Evolutionary conservation across 768 basidiomycete genomes (phyloP).

Genomic region (Leccinum truebloodii): DNA sequence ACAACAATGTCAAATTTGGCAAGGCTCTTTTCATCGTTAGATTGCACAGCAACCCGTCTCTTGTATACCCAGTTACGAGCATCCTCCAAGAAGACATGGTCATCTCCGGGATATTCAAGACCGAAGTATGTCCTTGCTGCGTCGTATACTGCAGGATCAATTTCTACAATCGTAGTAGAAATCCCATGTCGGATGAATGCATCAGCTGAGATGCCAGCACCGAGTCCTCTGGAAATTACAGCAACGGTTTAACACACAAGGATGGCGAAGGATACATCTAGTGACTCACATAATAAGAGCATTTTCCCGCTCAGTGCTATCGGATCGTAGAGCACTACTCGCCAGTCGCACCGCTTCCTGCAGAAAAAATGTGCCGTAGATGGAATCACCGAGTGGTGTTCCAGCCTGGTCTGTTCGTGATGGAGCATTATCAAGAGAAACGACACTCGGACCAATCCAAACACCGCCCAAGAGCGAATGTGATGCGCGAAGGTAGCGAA

Average conservation of each 20-base stretch:
- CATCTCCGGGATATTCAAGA: conserved; percentile 61
- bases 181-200: conserved; percentile 71
- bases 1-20: conserved; percentile 64
- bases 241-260: conserved; percentile 4
- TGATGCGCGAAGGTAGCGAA: conserved; percentile 62
- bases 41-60: conserved; percentile 35
- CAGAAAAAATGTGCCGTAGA: conserved; percentile 81
- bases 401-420: conserved; percentile 53
- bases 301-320: conserved; percentile 43
- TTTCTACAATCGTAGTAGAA: conserved; percentile 83
- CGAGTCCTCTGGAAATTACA: conserved; percentile 68
- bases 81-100: conserved; percentile 72
- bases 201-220: conserved; percentile 78
- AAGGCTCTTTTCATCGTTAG: conserved; percentile 11
- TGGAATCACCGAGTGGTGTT: conserved; percentile 66
- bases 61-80: conserved; percentile 68
- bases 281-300: conserved; percentile 70
- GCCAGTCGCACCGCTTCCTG: conserved; percentile 85
- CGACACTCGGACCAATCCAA: conserved; percentile 65
- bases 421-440: conserved; percentile 42
- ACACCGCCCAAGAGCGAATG: conserved; percentile 73
- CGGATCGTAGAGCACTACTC: conserved; percentile 46
- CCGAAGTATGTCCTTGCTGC: conserved; percentile 81
- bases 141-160: conserved; percentile 87
- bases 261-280: conserved; percentile 5